Percentiles rank a stretch among this genome's conserved stretches.
Evolutionary conservation across 306 rosid genomes (phyloP).

Genomic region (Nissolia schottii): DNA sequence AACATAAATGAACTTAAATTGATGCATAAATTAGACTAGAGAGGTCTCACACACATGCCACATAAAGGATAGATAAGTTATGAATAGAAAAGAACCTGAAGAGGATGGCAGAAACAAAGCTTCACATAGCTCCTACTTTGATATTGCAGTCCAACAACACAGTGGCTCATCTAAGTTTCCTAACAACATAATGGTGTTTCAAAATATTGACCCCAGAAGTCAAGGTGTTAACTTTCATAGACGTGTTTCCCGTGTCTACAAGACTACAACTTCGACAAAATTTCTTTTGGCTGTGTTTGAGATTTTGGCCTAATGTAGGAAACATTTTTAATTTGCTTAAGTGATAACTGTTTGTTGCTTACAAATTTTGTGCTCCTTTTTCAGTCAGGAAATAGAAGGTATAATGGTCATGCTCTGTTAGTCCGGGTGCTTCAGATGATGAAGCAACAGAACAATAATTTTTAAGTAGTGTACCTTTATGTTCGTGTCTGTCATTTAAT

Average conservation of each 20-base stretch:
- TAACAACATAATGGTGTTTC: neutral
- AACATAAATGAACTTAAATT: neutral
- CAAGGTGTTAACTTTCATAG: too few species aligned
- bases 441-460: too few species aligned
- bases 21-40: neutral
- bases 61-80: neutral
- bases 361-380: too few species aligned
- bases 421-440: too few species aligned
- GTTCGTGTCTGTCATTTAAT: neutral
- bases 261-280: too few species aligned
- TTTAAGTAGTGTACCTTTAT: neutral
- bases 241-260: too few species aligned
- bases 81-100: neutral
- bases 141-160: neutral
- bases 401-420: too few species aligned
- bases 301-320: neutral
- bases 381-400: too few species aligned
- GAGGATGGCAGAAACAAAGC: neutral
- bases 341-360: neutral
- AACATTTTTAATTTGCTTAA: too few species aligned
- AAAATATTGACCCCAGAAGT: neutral
- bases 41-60: neutral
- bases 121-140: neutral
- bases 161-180: neutral
- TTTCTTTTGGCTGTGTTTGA: too few species aligned